Percentiles rank a stretch among this genome's conserved stretches.
Conservation (phyloP, 768 basidiomycete genomes). For the Nevesoporus exiguus region DNA sequence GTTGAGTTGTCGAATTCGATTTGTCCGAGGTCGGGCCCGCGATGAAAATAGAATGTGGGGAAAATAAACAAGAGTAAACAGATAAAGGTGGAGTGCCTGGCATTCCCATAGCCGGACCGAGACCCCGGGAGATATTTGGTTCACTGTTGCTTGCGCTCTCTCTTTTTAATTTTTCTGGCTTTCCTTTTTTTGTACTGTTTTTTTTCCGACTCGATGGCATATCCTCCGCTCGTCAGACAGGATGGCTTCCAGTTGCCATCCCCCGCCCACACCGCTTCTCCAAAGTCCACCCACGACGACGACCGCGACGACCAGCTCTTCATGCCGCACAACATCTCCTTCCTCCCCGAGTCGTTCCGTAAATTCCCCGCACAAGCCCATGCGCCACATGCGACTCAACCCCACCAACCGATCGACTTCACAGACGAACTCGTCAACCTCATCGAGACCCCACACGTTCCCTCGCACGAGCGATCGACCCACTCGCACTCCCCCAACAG, state of each 20-base stretch:
- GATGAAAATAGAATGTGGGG: conserved; percentile 22
- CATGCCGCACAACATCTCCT: conserved; percentile 43
- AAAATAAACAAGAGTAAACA: conserved; percentile 17
- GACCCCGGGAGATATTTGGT: conserved; percentile 25
- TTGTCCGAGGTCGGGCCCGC: conserved; percentile 16
- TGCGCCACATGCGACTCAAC: conserved; percentile 12
- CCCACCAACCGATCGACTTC: conserved; percentile 46
- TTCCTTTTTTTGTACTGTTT: not conserved
- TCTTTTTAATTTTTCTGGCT: not conserved
- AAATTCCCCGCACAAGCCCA: conserved; percentile 40
- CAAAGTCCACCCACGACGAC: conserved; percentile 29
- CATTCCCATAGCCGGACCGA: conserved; percentile 34
- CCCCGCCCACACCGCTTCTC: conserved; percentile 34
- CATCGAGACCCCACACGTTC: conserved; percentile 38
- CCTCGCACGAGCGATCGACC: conserved; percentile 43
- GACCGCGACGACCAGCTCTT: conserved; percentile 36
- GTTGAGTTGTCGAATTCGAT: conserved; percentile 1
- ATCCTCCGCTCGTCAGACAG: conserved; percentile 46
- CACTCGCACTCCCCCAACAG: conserved; percentile 39
- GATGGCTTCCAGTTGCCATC: conserved; percentile 71
- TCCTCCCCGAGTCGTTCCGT: conserved; percentile 54
- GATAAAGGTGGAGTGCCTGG: conserved; percentile 17
- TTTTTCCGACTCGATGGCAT: conserved; percentile 19
- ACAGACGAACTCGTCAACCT: conserved; percentile 65
- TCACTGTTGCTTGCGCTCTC: not conserved